phyloP scores from a whole-genome alignment of 495 filamentous ascomycete genomes.

The Neurospora tetraspora region DNA sequence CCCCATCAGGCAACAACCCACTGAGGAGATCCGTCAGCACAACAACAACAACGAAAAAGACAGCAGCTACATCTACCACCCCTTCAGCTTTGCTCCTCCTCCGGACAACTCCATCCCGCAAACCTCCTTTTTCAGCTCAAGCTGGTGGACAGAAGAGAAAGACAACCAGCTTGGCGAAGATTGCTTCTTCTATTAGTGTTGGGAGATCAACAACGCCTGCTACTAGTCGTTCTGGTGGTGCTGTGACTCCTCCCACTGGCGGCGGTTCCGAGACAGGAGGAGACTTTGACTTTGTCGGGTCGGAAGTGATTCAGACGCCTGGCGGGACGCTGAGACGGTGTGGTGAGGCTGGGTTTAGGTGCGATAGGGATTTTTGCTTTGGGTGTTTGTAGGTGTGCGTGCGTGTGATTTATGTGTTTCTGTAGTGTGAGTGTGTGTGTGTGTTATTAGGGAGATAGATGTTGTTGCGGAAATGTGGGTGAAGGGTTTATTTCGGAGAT shows the following conservation, averaged over 20 bases:
- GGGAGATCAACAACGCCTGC: not conserved
- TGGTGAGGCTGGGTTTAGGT: constrained; percentile 30
- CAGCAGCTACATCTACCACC: not conserved
- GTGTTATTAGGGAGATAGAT: not conserved
- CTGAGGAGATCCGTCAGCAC: no score
- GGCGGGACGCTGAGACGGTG: constrained; percentile 28
- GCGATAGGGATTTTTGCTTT: constrained; percentile 32
- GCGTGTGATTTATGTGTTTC: not conserved
- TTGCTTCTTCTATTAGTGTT: not conserved
- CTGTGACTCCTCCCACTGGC: not conserved
- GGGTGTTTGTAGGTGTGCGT: constrained; percentile 17
- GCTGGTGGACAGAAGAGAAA: not conserved
- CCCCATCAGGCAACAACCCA: not conserved
- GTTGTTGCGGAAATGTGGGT: not conserved
- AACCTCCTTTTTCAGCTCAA: not conserved
- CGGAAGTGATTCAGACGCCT: constrained; percentile 19
- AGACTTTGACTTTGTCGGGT: not conserved
- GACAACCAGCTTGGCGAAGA: not conserved
- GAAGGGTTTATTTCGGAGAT: not conserved
- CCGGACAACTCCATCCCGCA: not conserved
- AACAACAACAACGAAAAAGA: not conserved
- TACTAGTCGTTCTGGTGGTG: not conserved
- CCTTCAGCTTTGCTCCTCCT: not conserved
- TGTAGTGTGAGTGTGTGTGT: not conserved
- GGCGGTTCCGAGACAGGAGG: not conserved